Evolutionary conservation across 2,329 filamentous ascomycete genomes (phyloP), one percentile per base, ranked within the genome.

Genomic region (Penicillium sp.): DNA sequence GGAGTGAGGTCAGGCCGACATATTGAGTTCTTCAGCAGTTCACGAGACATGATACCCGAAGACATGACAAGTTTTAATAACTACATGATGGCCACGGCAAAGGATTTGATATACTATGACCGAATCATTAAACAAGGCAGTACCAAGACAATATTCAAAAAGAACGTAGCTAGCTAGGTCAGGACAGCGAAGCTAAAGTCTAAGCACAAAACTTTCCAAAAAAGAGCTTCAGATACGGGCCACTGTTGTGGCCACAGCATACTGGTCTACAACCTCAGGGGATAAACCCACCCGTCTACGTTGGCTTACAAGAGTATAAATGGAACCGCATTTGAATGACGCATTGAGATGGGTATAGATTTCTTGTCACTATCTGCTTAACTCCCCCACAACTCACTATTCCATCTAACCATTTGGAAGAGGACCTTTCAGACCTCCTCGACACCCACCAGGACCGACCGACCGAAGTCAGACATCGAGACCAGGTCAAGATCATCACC

Each of bases 401-500:
- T 88, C 27, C 63, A 66, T 66, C 12, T 68, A 68, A 84, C 83
- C 77, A 81, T 84, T 85, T 70, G 66, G 44, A 61, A 61, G 72
- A 76, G 64, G 69, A 81, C 82, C 90, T 90, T 90, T 93, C 90
- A 94, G 90, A 93, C 89, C 85, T 90, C 88, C 89, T 89, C 89
- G 82, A 84, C 83, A 85, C 89, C 89, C 90, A 89, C 89, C 89
- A 89, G 80, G 81, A 78, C 79, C 81, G 78, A 81, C 84, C 84
- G 89, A 87, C 89, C 89, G 80, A 92, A 87, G 86, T 86, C 87
- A 85, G 83, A 88, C 83, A 79, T 76, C 80, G 73, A 71, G 74
- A 82, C 82, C 79, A 88, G 89, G 89, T 87, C 82, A 89, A 94
- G 90, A 94, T 96, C 91, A 94, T 94, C 89, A 91, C 87, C 88